Base-by-base conservation (phyloP, 805 yeast genomes). In the Candida taoyuanica region DNA sequence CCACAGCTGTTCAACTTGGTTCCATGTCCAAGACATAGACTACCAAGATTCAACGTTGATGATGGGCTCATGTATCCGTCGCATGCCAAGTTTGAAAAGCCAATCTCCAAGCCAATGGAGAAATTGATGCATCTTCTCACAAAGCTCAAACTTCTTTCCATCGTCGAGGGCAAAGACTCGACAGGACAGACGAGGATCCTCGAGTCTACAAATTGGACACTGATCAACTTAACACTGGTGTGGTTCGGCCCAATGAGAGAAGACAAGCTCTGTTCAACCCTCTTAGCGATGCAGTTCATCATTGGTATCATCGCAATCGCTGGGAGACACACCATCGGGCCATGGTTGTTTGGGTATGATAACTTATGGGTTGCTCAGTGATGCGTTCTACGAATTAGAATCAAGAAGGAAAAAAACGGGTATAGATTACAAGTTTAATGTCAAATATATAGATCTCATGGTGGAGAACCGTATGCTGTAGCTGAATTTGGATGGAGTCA, bases 1-100 rank as follows among this genome's bases (percentile, higher is more conserved):
- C 98, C 98, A 1, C 99, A 93, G 61, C 62, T 93, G 46, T 83
- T 91, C 62, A 77, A 81, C 27, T 49, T 93, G 2, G 81, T 93
- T 15, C 95, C 93, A 4, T 93, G 98, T 55, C 99, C 99, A 17
- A 74, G 99, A 50, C 99, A 93, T 60, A 72, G 99, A 53, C 56
- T 93, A 57, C 99, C 99, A 2, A 72, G 68, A 46, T 84, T 85
- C 55, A 78, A 85, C 51, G 65, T 64, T 11, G 60, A 68, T 13
- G 81, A 85, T 43, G 88, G 91, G 1, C 63, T 81, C 32, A 67
- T 93, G 71, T 77, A 85, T 55, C 88, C 95, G 16, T 84, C 93
- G 2, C 65, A 62, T 45, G 76, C 80, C 0, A 63, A 60, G 26
- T 62, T 74, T 42, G 57, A 56, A 26, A 53, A 53, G 29, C 59